Base-by-base conservation (phyloP, 2,329 filamentous ascomycete genomes). In the Claviceps sp. region DNA sequence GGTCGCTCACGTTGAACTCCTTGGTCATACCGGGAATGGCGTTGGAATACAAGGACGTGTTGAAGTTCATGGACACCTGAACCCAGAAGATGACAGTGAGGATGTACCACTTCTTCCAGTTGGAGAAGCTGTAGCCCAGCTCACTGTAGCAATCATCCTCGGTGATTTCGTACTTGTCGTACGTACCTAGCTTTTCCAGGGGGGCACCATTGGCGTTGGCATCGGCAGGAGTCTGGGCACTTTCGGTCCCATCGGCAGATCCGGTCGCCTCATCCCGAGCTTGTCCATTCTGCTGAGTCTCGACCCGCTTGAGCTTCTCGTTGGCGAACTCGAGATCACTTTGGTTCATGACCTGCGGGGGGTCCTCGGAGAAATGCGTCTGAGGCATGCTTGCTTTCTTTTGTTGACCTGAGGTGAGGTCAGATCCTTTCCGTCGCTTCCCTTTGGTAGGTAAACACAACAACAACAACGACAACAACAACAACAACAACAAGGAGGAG, bases 51-150 rank as follows among this genome's bases (percentile, higher is more conserved):
- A 87, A 72, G 49, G 79, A 83, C 3, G 83, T 85, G 68, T 87
- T 87, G 72, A 87, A 85, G 70, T 87, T 87, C 83, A 87, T 87
- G 3, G 83, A 86, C 1, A 81, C 78, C 62, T 87, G 84, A 4
- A 87, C 82, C 58, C 82, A 69, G 69, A 86, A 86, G 64, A 87
- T 85, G 62, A 86, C 74, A n/a, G 74, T 75, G 52, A 87, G 75
- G 59, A 87, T 85, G 60, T 72, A 78, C 83, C 84, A 88, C 68
- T 88, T 88, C 68, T 80, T 83, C 69, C 68, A 74, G 13, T 57
- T 64, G 0, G 81, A 68, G 56, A 78, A 87, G 8, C 71, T 70
- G 61, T 75, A 86, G 49, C 82, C 83, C 0, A 88, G 72, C 60
- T 86, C 73, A 20, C 77, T 72, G 63, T 82, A 83, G 66, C 81